phyloP scores from a whole-genome alignment of 768 basidiomycete genomes.

The Jaapia argillacea region DNA sequence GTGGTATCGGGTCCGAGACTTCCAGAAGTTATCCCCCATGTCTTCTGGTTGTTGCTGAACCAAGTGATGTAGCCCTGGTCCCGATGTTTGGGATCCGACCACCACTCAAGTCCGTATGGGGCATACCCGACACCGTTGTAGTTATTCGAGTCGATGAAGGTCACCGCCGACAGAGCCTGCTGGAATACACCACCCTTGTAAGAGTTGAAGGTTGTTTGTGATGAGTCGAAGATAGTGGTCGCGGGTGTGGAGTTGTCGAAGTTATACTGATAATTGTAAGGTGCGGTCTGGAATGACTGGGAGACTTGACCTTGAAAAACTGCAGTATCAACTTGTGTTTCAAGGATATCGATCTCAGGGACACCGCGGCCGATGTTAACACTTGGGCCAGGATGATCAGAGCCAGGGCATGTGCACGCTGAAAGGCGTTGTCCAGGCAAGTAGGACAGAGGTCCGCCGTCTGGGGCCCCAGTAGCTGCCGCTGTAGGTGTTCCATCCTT shows the following conservation, averaged over 20 bases:
- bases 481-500: slow-evolving; percentile 47
- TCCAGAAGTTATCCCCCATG: slow-evolving; percentile 64
- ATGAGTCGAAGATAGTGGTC: slow-evolving; percentile 40
- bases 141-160: slow-evolving; percentile 38
- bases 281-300: slow-evolving; percentile 74
- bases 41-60: slow-evolving; percentile 52
- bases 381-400: slow-evolving; percentile 83
- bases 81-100: slow-evolving; percentile 58
- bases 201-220: slow-evolving; percentile 45
- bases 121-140: slow-evolving; percentile 41
- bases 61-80: slow-evolving; percentile 77
- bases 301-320: slow-evolving; percentile 55
- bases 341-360: slow-evolving; percentile 91
- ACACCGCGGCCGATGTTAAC: slow-evolving; percentile 57
- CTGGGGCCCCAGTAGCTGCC: slow-evolving; percentile 39
- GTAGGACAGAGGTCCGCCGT: slow-evolving; percentile 54
- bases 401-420: slow-evolving; percentile 78
- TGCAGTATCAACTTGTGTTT: slow-evolving; percentile 59
- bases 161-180: slow-evolving; percentile 64
- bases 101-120: slow-evolving; percentile 74
- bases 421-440: slow-evolving; percentile 83
- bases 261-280: slow-evolving; percentile 62
- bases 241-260: slow-evolving; percentile 45
- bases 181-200: slow-evolving; percentile 68
- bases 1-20: slow-evolving; percentile 58